Evolutionary conservation across 225 moss, liverwort and hornwort genomes (phyloP).

Genomic region (Thuidium tamariscinum): DNA sequence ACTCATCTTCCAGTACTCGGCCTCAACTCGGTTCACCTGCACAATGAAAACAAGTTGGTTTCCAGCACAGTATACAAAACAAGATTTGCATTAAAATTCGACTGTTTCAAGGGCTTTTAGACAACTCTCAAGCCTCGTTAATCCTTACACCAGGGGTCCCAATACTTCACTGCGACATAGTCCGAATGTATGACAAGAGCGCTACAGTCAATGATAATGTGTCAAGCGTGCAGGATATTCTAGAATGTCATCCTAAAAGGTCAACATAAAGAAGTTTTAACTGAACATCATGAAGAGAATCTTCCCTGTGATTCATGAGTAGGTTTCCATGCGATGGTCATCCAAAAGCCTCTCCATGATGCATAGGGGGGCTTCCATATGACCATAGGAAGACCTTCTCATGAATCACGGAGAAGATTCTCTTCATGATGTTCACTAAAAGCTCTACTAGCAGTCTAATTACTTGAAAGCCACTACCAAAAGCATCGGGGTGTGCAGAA

Average conservation of each 20-base stretch:
- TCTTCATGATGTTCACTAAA: neutral
- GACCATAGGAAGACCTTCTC: neutral
- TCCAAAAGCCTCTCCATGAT: neutral
- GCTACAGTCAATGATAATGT: neutral
- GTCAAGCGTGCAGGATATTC: neutral
- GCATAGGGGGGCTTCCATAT: neutral
- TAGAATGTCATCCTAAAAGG: neutral
- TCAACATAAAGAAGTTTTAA: too few relatives aligned
- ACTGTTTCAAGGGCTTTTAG: neutral
- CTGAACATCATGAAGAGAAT: neutral
- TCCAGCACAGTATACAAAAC: neutral
- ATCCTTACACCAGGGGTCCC: neutral
- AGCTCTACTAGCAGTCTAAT: neutral
- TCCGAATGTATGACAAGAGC: neutral
- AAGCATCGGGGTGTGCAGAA: neutral
- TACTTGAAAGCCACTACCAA: neutral
- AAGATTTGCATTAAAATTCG: neutral
- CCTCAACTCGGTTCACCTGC: slow-evolving; percentile 76
- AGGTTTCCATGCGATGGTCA: neutral
- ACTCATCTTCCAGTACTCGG: slow-evolving; percentile 77
- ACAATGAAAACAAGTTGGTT: neutral
- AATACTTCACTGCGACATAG: neutral
- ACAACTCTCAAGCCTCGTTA: neutral
- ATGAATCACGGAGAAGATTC: neutral
- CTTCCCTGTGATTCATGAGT: neutral